phyloP scores from a whole-genome alignment of 495 filamentous ascomycete genomes.

The Staphylotrichum longicolle region DNA sequence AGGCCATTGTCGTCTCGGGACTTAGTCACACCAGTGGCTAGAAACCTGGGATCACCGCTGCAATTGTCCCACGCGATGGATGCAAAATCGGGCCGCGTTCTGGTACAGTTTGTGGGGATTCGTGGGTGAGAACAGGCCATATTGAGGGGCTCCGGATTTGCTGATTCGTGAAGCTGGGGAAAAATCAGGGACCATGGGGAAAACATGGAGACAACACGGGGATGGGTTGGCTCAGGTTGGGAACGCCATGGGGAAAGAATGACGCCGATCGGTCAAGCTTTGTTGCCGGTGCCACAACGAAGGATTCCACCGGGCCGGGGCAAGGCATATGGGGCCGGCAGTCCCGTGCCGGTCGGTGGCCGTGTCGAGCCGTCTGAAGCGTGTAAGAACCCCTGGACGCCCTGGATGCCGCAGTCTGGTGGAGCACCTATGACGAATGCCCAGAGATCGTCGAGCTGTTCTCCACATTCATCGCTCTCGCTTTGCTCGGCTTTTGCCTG shows the following conservation, averaged over 20 bases:
- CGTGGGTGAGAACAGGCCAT: not conserved
- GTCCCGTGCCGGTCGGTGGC: constrained; percentile 1
- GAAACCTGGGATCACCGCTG: not conserved
- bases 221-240: too few species aligned
- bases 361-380: not conserved
- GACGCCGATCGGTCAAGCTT: not conserved
- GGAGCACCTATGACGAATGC: constrained; percentile 1
- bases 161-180: not conserved
- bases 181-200: constrained; percentile 14
- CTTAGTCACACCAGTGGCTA: constrained; percentile 1
- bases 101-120: constrained; percentile 9
- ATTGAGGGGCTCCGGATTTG: not conserved
- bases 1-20: not conserved
- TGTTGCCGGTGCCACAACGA: not conserved
- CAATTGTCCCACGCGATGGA: not conserved
- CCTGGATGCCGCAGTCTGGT: not conserved
- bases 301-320: constrained; percentile 4
- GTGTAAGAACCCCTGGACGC: too few species aligned
- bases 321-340: not conserved
- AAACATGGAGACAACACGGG: constrained; percentile 2
- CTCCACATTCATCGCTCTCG: not conserved
- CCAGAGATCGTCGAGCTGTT: not conserved
- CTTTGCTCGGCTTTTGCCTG: not conserved
- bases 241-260: not conserved
- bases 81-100: not conserved